These are phyloP conservation scores for Xylaria digitata DNA, from an alignment of 2,329 filamentous ascomycete species.

Conservation along the genomic window DNA sequence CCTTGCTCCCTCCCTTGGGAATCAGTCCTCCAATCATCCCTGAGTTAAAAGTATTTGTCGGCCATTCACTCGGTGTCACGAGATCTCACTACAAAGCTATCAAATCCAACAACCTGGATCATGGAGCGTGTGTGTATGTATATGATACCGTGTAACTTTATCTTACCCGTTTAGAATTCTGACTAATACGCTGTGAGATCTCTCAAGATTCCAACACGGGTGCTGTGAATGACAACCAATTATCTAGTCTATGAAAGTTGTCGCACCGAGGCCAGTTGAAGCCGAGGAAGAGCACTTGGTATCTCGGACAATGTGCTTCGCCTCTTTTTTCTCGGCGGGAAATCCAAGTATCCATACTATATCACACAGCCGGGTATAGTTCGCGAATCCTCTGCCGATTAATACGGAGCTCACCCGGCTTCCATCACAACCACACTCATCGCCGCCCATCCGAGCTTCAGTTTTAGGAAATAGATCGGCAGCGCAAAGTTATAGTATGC, in stretches of 20 bases:
- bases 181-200: neutral
- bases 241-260: neutral
- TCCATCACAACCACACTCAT: neutral
- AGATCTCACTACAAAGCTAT: neutral
- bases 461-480: constrained; percentile 4
- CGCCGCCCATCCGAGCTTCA: neutral
- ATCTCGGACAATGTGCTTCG: neutral
- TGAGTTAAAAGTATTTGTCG: neutral
- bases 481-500: neutral
- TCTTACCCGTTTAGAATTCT: neutral
- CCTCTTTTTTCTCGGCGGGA: constrained; percentile 3
- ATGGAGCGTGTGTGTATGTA: neutral
- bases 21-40: constrained; percentile 9
- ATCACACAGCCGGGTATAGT: constrained; percentile 2
- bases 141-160: neutral
- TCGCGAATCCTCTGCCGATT: neutral
- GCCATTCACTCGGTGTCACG: constrained; percentile 13
- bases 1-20: neutral
- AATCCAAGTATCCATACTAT: constrained; percentile 3
- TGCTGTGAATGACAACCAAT: constrained; percentile 4
- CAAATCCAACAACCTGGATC: neutral
- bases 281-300: neutral
- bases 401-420: constrained; percentile 14
- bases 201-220: neutral
- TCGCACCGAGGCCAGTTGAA: neutral